Conservation (phyloP, 768 basidiomycete species). For the Calvatia gigantea region DNA sequence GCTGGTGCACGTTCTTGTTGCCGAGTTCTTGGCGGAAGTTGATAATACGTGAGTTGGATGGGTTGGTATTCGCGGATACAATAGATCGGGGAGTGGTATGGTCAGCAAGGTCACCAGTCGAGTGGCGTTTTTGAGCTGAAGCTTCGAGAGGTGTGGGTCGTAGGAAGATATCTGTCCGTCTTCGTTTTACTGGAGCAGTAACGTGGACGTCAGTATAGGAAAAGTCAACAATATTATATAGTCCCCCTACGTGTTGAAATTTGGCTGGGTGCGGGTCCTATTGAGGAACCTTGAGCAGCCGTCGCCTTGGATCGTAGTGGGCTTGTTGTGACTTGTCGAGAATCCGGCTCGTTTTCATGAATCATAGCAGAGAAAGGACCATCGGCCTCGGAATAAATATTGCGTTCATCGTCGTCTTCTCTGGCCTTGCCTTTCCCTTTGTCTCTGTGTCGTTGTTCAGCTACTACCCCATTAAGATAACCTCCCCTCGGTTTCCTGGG, state of each 20-base stretch:
- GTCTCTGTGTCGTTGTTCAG: not conserved
- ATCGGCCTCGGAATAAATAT: too few species aligned
- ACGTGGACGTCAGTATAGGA: not conserved
- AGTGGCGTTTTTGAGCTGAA: not conserved
- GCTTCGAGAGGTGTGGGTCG: not conserved
- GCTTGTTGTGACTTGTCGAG: not conserved
- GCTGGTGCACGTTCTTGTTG: constrained; percentile 8
- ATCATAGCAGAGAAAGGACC: not conserved
- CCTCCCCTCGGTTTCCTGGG: too few species aligned
- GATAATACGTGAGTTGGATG: not conserved
- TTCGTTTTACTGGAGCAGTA: not conserved
- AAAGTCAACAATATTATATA: not conserved
- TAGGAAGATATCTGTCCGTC: constrained; percentile 1
- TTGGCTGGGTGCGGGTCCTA: not conserved
- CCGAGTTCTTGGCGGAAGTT: constrained; percentile 6
- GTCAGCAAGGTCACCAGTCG: not conserved
- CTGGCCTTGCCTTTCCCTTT: constrained; percentile 5
- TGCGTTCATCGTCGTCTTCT: not conserved
- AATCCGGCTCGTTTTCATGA: not conserved
- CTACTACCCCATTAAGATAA: not conserved
- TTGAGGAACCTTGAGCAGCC: not conserved
- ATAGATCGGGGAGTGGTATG: not conserved
- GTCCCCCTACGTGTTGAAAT: not conserved
- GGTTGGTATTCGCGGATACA: not conserved
- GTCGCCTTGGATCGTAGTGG: not conserved